These are phyloP conservation scores for Xylaria hypoxylon DNA, from an alignment of 2,329 filamentous ascomycete species.

Conservation along the genomic window DNA sequence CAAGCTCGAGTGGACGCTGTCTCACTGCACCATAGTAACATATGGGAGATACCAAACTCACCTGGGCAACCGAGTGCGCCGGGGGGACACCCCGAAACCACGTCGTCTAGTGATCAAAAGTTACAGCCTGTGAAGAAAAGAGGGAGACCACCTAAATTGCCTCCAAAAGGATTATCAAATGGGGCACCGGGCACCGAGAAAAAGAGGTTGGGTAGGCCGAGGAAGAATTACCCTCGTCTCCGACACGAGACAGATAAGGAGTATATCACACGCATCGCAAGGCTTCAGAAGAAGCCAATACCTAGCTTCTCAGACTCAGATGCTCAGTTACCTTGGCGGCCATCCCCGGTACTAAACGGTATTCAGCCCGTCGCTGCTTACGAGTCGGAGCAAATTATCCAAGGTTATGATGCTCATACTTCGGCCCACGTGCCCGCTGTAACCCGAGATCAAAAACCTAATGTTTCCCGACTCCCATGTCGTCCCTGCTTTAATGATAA, in stretches of 20 bases:
- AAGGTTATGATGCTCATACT: neutral
- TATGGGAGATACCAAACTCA: slow-evolving; percentile 20
- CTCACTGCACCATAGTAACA: neutral
- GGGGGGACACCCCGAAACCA: slow-evolving; percentile 1
- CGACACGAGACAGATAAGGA: slow-evolving; percentile 15
- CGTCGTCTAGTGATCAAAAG: neutral
- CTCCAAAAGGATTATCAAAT: neutral
- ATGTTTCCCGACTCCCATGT: neutral
- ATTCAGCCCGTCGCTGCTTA: neutral
- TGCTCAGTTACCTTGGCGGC: neutral
- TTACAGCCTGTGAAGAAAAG: slow-evolving; percentile 23
- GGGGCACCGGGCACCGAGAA: neutral
- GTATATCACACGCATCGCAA: slow-evolving; percentile 14
- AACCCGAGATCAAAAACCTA: neutral
- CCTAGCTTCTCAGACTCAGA: neutral
- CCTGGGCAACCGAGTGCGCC: neutral
- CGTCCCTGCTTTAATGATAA: neutral
- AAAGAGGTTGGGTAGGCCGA: slow-evolving; percentile 24
- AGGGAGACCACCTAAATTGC: slow-evolving; percentile 22
- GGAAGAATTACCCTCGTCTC: slow-evolving; percentile 20
- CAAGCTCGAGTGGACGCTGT: neutral
- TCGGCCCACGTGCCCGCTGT: neutral
- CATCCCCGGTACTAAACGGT: neutral
- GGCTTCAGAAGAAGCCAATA: slow-evolving; percentile 18
- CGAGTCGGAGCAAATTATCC: neutral